Evolutionary conservation across 352 stramenopile genomes (phyloP), one percentile per base, ranked within the genome.

Genomic region (Phytopythium chamaehyphon): DNA sequence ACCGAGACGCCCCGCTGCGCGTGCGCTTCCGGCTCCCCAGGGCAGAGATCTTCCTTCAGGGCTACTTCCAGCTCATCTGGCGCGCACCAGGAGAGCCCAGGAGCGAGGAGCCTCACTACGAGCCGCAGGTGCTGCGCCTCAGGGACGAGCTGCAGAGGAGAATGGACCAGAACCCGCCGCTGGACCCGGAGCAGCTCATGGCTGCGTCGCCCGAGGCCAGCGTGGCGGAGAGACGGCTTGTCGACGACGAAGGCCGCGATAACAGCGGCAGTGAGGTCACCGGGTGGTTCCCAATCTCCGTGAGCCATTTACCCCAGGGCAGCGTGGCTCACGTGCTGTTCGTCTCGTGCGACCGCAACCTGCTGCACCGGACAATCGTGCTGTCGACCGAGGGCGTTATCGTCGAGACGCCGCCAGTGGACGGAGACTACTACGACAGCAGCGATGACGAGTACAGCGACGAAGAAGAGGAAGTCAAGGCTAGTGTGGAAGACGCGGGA

Each of bases 51-150:
- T 72, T 85, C 38, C 15, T 83, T 10, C 57, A 77, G 43, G 76
- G 76, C 16, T 87, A 87, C 63, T 83, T 87, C 44, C 76, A 87
- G 58, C 47, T 87, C 9, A 73, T 87, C n/a, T 87, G 76, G 76
- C 63, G 76, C 16, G 57, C 59, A 12, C 47, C 61, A 35, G 60
- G 66, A 21, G 65, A 87, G 19, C 59, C 76, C 38, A 61, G 73
- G 16, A 83, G 70, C 23, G 70, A 84, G 24, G 63, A 84, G 47
- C 75, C 75, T 15, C 58, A 76, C 47, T 86, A 84, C 37, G 70
- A 82, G 23, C 24, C 54, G 10, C 63, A 64, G 23, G 40, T 81
- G 16, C 60, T 68, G 11, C 62, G 22, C 15, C 31, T 86, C 18
- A 61, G 63, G 1, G 75, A 86, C 49, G 69, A 76, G 37, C 44